phyloP scores from a whole-genome alignment of 1,284 basidiomycete genomes.

The Moesziomyces parantarcticus region DNA sequence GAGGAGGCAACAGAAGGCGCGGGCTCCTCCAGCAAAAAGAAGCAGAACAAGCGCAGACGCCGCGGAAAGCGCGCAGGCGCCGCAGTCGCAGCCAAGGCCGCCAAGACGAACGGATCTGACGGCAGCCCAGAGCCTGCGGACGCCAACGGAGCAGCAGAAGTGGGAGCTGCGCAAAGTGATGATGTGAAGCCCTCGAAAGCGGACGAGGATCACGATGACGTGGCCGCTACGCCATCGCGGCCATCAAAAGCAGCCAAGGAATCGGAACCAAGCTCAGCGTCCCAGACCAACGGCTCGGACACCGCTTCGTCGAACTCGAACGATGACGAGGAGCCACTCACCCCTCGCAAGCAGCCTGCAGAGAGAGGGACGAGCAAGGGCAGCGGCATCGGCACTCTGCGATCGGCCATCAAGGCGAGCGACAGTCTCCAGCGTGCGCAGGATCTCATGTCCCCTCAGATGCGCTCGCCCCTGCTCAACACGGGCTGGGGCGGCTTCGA shows the following conservation, averaged over 20 bases:
- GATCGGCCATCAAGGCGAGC: constrained; percentile 24
- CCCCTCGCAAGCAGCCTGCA: constrained; percentile 1
- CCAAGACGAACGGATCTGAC: constrained; percentile 73
- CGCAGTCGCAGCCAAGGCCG: constrained; percentile 68
- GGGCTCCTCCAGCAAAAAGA: constrained; percentile 31
- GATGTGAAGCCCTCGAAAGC: neutral
- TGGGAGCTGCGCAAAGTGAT: neutral
- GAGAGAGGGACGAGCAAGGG: constrained; percentile 15
- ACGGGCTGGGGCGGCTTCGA: constrained; percentile 37
- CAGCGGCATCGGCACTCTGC: constrained; percentile 4
- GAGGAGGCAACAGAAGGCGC: constrained; percentile 23
- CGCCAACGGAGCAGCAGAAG: constrained; percentile 10
- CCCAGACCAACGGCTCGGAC: constrained; percentile 12
- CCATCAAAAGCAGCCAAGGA: constrained; percentile 5
- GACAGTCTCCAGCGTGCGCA: constrained; percentile 47
- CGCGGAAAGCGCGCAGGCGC: constrained; percentile 61
- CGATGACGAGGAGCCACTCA: constrained; percentile 33
- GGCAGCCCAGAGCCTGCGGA: constrained; percentile 40
- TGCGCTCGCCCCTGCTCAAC: constrained; percentile 36
- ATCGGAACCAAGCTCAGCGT: neutral
- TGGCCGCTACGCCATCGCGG: constrained; percentile 11
- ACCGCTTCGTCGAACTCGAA: constrained; percentile 36
- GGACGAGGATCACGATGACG: neutral
- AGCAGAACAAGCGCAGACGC: constrained; percentile 55
- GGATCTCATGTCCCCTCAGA: constrained; percentile 45